Percentiles rank a stretch among this genome's conserved stretches.
These are phyloP conservation scores for Leersia perrieri DNA, from an alignment of 176 grass and related monocot species.

Conservation along the genomic window DNA sequence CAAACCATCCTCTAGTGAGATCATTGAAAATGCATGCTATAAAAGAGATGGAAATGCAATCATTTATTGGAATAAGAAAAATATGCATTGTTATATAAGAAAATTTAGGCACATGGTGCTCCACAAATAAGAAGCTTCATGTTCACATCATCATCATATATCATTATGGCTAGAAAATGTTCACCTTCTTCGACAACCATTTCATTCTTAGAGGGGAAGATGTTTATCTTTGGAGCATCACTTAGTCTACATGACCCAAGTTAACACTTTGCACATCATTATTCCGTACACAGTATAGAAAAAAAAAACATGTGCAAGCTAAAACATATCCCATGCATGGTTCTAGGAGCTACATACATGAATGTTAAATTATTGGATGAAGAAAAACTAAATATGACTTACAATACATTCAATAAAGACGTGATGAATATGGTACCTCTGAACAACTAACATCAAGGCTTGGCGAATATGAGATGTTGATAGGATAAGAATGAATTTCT, in stretches of 20 bases:
- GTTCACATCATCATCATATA: constrained; percentile 55
- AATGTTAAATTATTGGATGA: constrained; percentile 14
- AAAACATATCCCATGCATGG: constrained; percentile 82
- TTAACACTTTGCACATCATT: constrained; percentile 36
- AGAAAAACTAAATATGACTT: constrained; percentile 9
- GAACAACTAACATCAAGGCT: constrained; percentile 58
- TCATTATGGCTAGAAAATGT: constrained; percentile 45
- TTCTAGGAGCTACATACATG: constrained; percentile 61
- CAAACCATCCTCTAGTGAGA: constrained; percentile 66
- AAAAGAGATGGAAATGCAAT: constrained; percentile 14
- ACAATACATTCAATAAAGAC: not conserved
- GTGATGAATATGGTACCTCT: constrained; percentile 43
- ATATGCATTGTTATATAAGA: not conserved
- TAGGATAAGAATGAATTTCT: constrained; percentile 60
- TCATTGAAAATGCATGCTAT: constrained; percentile 62
- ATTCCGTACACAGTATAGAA: constrained; percentile 49
- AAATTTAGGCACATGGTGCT: constrained; percentile 29
- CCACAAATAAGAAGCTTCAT: constrained; percentile 66
- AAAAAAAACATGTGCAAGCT: constrained; percentile 73
- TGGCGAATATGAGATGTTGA: constrained; percentile 67
- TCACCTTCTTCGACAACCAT: constrained; percentile 46
- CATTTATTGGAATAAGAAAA: not conserved
- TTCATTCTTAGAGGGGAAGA: constrained; percentile 24
- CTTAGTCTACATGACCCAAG: constrained; percentile 56
- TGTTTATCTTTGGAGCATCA: constrained; percentile 59